Base-by-base conservation (phyloP, 2,329 filamentous ascomycete species). In the Bipolaris oryzae region DNA sequence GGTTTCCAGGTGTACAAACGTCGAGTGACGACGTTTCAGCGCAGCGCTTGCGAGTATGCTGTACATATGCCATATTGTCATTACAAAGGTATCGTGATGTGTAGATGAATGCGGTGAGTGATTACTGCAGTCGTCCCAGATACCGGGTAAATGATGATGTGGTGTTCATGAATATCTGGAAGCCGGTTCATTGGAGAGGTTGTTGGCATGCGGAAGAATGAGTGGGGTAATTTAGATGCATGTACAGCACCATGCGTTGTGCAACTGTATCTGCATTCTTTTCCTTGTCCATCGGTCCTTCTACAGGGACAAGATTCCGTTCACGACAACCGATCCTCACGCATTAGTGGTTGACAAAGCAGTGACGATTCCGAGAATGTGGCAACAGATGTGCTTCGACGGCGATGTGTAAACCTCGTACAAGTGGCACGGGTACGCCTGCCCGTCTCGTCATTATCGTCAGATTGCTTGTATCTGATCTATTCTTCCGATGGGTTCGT, bases 381-480 rank as follows among this genome's bases (percentile, higher is more conserved):
- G 50, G 43, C 42, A 47, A 52, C 48, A 50, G 34, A 48, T 50
- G 50, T 53, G 54, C 51, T 51, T 59, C 58, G 57, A 63, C 53
- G 55, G 53, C 54, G 62, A 53, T 54, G 46, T 55, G 51, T 45
- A 52, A 57, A 55, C 60, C 52, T 57, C 38, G 45, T 53, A 51
- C 53, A 52, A 44, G 71, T 71, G 62, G 55, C 53, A 72, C 68
- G 43, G 59, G 69, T 68, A 66, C 61, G 70, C 67, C 58, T 57
- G 39, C 38, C 58, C 57, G 54, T 51, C 61, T 44, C 62, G 52
- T 68, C 52, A 53, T 71, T 70, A 63, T 73, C 70, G 70, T 73
- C 53, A 56, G 49, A 50, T 57, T 51, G 49, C 45, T 52, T 56
- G 47, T 53, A 37, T 61, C 61, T 50, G 47, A 53, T 51, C 55